Conservation (phyloP, 2,329 filamentous ascomycete species). For the Aspergillus pseudoglaucus region DNA sequence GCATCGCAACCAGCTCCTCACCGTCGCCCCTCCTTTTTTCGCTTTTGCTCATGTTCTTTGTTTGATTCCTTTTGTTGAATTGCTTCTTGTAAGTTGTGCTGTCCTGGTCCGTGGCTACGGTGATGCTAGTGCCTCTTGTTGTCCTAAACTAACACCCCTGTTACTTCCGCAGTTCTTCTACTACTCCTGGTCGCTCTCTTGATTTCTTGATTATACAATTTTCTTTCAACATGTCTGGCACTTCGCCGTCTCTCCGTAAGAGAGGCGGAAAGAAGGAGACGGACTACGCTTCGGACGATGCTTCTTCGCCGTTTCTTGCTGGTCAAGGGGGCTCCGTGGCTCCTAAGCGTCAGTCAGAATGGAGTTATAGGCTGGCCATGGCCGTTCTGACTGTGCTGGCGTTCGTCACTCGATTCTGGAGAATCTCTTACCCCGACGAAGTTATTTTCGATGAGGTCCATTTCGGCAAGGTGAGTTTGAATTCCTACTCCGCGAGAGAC, state of each 20-base stretch:
- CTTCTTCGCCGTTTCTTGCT: conserved; percentile 6
- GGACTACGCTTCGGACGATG: conserved; percentile 17
- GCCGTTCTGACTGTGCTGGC: conserved; percentile 71
- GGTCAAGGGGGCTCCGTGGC: conserved; percentile 9
- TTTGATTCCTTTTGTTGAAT: conserved; percentile 1
- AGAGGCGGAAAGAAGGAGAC: conserved; percentile 36
- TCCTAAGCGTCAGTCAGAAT: conserved; percentile 49
- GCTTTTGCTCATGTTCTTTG: conserved; percentile 6
- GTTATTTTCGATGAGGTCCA: conserved; percentile 99
- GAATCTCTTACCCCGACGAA: conserved; percentile 89
- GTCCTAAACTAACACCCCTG: not conserved
- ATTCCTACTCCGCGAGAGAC: not conserved
- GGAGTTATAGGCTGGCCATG: conserved; percentile 77
- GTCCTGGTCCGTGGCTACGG: not conserved
- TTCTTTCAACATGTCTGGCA: conserved; percentile 27
- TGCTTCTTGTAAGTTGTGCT: not conserved
- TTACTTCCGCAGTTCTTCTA: not conserved
- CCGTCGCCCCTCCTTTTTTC: not conserved
- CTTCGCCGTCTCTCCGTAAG: conserved; percentile 36
- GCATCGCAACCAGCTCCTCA: conserved; percentile 5
- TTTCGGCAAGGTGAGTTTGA: conserved; percentile 80
- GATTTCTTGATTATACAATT: conserved; percentile 9
- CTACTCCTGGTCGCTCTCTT: conserved; percentile 19
- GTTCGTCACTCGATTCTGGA: conserved; percentile 91
- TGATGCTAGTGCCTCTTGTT: not conserved